Evolutionary conservation across 176 grass and related monocot species (phyloP), one percentile per base, ranked within the genome.

Genomic region (Juncus effusus): DNA sequence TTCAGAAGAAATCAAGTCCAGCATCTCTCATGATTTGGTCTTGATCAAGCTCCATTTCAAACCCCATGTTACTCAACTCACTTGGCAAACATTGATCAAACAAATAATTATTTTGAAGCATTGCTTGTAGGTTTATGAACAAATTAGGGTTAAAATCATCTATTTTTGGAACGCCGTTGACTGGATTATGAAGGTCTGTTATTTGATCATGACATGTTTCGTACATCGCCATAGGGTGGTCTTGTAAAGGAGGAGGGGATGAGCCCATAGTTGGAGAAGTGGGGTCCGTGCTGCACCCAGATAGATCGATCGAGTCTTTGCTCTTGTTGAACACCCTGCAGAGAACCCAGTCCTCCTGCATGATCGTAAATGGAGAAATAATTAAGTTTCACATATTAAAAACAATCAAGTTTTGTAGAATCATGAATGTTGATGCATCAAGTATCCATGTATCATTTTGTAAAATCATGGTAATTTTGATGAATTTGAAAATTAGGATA

Each of bases 301-400:
- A 52, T 4, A 75, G 59, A 60, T 69, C 65, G 3, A 15, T 7
- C 38, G 64, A 61, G 16, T 56, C 60, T 63, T 80, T 81, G 7
- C 5, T 63, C 65, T 87, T 91, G 78, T 91, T 39, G 52, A 87
- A 84, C 54, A 91, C 88, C 47, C 84, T 80, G 36, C 88, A 87
- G 4, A 91, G 70, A 39, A 91, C 80, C 88, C 88, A 91, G 40
- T 84, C 88, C 72, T 87, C 84, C 88, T 91, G 77, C 42, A 64
- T 19, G 40, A 54, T 9, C 7, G 14, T 47, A 28, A 56, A 42
- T 62, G 3, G 9, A 59, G 36, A 19, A 69, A 41, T 47, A 38
- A 61, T 28, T 16, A 57, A 35, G 5, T 35, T 14, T 41, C 40
- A 61, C 12, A 10, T 28, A 73, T 37, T 13, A 19, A 57, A 57